Conservation (phyloP, 2,329 filamentous ascomycete genomes). For the Ceratocystis diversiconidia region DNA sequence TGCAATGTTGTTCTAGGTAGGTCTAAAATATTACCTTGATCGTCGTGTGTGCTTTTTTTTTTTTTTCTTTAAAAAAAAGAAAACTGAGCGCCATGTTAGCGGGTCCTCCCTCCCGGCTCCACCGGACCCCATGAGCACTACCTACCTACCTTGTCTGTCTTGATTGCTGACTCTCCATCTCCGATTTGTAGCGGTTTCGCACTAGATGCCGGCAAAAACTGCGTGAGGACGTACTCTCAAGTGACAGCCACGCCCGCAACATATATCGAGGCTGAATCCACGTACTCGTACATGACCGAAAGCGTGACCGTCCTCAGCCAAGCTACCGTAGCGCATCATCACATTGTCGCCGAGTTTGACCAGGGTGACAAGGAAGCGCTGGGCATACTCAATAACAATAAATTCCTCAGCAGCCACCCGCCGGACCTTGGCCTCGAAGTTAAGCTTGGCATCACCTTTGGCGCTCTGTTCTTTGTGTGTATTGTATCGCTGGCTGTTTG, state of each 20-base stretch:
- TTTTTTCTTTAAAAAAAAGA: too few relatives aligned
- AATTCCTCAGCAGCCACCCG: slow-evolving; percentile 5
- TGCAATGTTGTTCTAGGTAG: slow-evolving; percentile 31
- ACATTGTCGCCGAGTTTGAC: slow-evolving; percentile 28
- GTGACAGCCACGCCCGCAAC: slow-evolving; percentile 27
- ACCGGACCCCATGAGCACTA: background rate
- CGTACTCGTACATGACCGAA: slow-evolving; percentile 19
- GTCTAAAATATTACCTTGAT: slow-evolving; percentile 18
- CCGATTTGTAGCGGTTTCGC: slow-evolving; percentile 25
- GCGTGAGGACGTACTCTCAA: slow-evolving; percentile 26
- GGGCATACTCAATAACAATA: slow-evolving; percentile 26
- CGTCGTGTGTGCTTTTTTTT: too few relatives aligned
- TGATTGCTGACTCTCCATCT: background rate
- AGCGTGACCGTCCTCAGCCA: slow-evolving; percentile 26
- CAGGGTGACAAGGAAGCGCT: slow-evolving; percentile 26
- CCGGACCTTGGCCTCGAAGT: slow-evolving; percentile 14
- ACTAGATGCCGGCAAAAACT: slow-evolving; percentile 24
- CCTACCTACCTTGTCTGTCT: background rate
- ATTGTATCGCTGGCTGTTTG: slow-evolving; percentile 14
- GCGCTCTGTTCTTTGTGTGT: slow-evolving; percentile 13
- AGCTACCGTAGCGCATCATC: slow-evolving; percentile 28
- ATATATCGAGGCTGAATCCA: slow-evolving; percentile 26
- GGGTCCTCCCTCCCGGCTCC: background rate
- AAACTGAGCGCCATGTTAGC: too few relatives aligned
- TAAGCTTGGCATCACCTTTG: slow-evolving; percentile 19